Evolutionary conservation across 208 protist genomes (phyloP), one percentile per base, ranked within the genome.

Genomic region (Lotmaria passim): DNA sequence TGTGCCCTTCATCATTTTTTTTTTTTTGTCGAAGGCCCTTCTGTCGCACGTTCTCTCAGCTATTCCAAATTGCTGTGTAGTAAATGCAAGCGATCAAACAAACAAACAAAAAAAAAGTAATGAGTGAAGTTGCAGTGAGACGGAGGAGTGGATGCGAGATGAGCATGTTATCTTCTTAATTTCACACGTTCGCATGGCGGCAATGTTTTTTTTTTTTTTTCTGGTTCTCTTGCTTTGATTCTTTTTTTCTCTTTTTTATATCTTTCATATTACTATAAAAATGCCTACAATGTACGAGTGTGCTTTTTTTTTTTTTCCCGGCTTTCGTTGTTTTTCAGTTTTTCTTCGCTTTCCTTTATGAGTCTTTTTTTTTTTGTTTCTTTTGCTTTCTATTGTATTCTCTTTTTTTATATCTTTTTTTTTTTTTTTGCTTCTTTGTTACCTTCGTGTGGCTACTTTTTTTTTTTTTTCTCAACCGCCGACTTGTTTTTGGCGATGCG

Each of bases 151-250:
- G 30, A 44, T 36, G 24, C 12, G 30, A 34, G 39, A 30, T 41
- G 44, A 19, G 26, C 30, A 46, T 23, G 15, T 43, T n/a, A n/a
- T n/a, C n/a, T n/a, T n/a, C n/a, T n/a, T n/a, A n/a, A n/a, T 55
- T 48, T 30, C 33, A 34, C 46, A 44, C 3, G 5, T 46, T 7
- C n/a, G n/a, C n/a, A n/a, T n/a, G n/a, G n/a, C n/a, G n/a, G n/a
- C 5, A 63, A 51, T 61, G 30, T 64, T 70, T 62, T 62, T 69
- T 15, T 62, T 59, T 38, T 53, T 24, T 33, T 46, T 69, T 58
- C 58, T 8, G 15, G 12, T 39, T 23, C 12, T 50, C 19, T 34
- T 17, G 15, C 53, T 53, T 36, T 14, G 1, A 23, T 3, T 52
- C 51, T 64, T 47, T 46, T 59, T 52, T 33, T 17, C 36, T 62